A percentile compares a stretch with the other conserved stretches of the same genome.
Evolutionary conservation across 225 moss, liverwort and hornwort genomes (phyloP).

Genomic region (Neckera pumila): DNA sequence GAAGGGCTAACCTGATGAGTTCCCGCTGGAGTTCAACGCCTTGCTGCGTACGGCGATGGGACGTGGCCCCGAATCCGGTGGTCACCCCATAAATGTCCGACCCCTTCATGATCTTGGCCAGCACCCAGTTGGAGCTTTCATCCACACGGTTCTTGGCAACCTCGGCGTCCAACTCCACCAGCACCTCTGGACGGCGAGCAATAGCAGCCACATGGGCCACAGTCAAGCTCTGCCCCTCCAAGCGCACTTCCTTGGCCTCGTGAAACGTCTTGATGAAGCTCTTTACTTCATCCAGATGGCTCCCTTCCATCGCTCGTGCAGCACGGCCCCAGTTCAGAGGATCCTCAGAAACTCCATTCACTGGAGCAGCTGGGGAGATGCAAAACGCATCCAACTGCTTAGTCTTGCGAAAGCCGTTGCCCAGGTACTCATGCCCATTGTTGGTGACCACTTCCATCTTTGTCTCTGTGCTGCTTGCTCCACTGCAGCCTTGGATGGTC

Average conservation of each 20-base stretch:
- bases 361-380: not conserved
- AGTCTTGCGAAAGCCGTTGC: not conserved
- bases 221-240: constrained; percentile 30
- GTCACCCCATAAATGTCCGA: constrained; percentile 39
- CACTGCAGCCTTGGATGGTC: not conserved
- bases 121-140: constrained; percentile 40
- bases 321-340: constrained; percentile 25
- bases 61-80: constrained; percentile 33
- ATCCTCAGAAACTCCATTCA: not conserved
- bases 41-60: constrained; percentile 32
- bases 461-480: not conserved
- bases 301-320: constrained; percentile 12
- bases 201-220: constrained; percentile 28
- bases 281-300: constrained; percentile 38
- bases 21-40: constrained; percentile 34
- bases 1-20: constrained; percentile 23
- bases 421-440: not conserved
- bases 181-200: constrained; percentile 31
- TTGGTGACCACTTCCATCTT: not conserved
- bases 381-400: constrained; percentile 17
- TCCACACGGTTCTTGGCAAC: constrained; percentile 27
- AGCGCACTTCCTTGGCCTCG: not conserved
- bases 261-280: constrained; percentile 3
- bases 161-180: constrained; percentile 15
- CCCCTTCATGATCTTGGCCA: constrained; percentile 33